Evolutionary conservation across 306 rosid genomes (phyloP), one percentile per base, ranked within the genome.

Genomic region (Alnus glutinosa): DNA sequence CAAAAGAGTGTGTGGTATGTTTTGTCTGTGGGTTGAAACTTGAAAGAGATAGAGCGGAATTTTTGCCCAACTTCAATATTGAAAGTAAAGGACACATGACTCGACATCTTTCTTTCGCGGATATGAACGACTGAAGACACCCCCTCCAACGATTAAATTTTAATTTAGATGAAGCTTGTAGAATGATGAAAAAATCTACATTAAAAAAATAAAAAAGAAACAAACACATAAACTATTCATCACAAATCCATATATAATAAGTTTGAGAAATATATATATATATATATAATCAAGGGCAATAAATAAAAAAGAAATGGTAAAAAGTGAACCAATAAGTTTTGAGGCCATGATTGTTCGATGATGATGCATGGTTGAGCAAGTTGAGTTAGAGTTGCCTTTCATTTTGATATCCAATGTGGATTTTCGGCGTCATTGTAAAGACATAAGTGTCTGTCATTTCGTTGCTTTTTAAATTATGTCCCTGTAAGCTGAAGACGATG

Each of bases 11-110:
- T 75, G 67, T 28, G 48, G 75, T 82, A 80, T 83, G 78, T 70
- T 84, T 68, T 74, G 84, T 84, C 80, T 81, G 64, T 66, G 84
- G 68, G 19, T 34, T 23, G 28, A 23, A 23, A 23, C 28, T 52
- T 58, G 84, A 82, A 76, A 81, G 87, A 50, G 88, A 89, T 73
- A 67, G 77, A 2, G 36, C 18, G 74, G 77, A 76, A 77, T 46
- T 82, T 73, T 82, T 73, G 64, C 71, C 36, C 19, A 72, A 28
- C 58, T 82, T 75, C 77, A 82, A 42, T 42, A 75, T 83, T 77
- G 86, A 79, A 79, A 78, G 61, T 83, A 80, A 48, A 78, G 4
- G 77, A 80, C 86, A 61, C 12, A 57, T 7, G 75, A 77, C 76
- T 75, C 9, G 57, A 76, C 84, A 75, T 73, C 2, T n/a, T 52